These are phyloP conservation scores for Ceratobasidium theobromae DNA, from an alignment of 1,284 basidiomycete genomes.

Conservation along the genomic window DNA sequence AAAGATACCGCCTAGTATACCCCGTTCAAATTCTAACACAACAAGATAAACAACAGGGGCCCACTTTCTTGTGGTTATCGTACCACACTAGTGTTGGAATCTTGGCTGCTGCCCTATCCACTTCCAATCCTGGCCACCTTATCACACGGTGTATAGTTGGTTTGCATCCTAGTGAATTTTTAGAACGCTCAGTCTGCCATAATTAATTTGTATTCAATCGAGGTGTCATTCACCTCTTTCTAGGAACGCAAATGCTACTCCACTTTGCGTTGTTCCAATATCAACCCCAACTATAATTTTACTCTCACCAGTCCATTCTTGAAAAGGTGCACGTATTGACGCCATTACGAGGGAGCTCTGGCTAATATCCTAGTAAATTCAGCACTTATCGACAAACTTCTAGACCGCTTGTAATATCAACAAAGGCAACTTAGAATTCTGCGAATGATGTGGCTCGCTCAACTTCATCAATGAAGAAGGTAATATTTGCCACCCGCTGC, in stretches of 20 bases:
- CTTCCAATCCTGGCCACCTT: conserved; percentile 31
- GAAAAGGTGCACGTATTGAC: too few species aligned
- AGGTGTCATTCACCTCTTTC: neutral
- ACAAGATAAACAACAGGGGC: neutral
- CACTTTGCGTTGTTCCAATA: conserved; percentile 32
- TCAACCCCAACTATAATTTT: conserved; percentile 32
- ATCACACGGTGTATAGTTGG: conserved; percentile 11
- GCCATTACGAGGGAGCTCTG: too few species aligned
- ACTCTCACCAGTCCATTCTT: conserved; percentile 25
- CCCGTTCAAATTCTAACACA: neutral
- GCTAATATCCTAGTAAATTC: too few species aligned
- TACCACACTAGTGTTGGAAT: conserved; percentile 32
- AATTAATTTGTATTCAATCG: too few species aligned
- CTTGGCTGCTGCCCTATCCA: conserved; percentile 6
- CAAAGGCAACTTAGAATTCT: too few species aligned
- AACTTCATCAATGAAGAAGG: too few species aligned
- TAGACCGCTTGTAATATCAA: too few species aligned
- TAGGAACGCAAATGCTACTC: conserved; percentile 20
- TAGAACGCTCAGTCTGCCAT: too few species aligned
- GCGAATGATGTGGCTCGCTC: too few species aligned
- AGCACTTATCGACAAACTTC: too few species aligned
- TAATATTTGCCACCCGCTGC: too few species aligned
- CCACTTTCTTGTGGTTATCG: conserved; percentile 13
- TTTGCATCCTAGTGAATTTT: neutral
- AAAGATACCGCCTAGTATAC: neutral